Evolutionary conservation across 225 moss, liverwort and hornwort genomes (phyloP).

Genomic region (Bryoerythrophyllum caledonicum): DNA sequence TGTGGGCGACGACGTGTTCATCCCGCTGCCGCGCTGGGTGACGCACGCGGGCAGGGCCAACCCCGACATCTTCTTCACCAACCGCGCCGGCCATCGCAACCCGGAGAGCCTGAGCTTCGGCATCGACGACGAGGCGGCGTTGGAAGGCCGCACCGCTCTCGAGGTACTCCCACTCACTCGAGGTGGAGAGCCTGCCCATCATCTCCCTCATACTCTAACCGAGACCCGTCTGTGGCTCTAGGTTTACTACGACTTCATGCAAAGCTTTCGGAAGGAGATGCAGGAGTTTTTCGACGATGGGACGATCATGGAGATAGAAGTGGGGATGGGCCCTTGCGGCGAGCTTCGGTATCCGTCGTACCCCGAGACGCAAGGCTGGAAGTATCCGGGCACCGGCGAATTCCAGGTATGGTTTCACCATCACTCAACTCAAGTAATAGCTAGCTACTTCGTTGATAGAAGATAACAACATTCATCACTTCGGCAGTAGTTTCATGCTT

Average conservation of each 20-base stretch:
- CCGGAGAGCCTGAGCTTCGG: conserved; percentile 58
- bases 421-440: too few species aligned
- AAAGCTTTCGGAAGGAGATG: conserved; percentile 32
- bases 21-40: conserved; percentile 70
- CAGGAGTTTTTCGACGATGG: conserved; percentile 45
- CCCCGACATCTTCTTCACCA: conserved; percentile 72
- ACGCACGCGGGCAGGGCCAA: conserved; percentile 39
- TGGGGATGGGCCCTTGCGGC: conserved; percentile 59
- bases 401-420: conserved; percentile 46
- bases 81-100: conserved; percentile 41
- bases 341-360: conserved; percentile 85
- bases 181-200: too few species aligned
- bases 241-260: conserved; percentile 45
- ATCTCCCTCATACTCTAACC: too few species aligned
- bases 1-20: conserved; percentile 56
- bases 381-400: conserved; percentile 73
- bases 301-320: conserved; percentile 45
- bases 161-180: too few species aligned
- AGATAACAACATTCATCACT: too few species aligned
- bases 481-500: too few species aligned
- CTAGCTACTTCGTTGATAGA: too few species aligned
- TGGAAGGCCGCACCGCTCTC: conserved; percentile 61
- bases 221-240: too few species aligned
- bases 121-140: conserved; percentile 51
- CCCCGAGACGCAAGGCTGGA: conserved; percentile 75